Base-by-base conservation (phyloP, 176 grass and related monocot genomes). In the Guadua angustifolia region DNA sequence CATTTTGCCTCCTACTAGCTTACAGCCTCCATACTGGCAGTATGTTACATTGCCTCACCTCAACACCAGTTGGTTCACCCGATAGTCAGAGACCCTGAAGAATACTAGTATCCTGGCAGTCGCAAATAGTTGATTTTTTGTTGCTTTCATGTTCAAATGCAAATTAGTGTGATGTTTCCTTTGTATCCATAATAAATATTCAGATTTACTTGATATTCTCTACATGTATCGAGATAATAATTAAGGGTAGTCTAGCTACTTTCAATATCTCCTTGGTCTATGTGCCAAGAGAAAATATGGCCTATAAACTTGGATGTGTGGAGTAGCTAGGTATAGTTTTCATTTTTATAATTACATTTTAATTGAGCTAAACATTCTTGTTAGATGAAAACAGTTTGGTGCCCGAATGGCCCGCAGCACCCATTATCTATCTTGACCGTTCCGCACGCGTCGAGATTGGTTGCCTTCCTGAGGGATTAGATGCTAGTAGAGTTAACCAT, bases 41-140 rank as follows among this genome's bases (percentile, higher is more conserved):
- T 36, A 36, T 47, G 17, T 61, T 73, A 50, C 40, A 47, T 83
- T 73, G 26, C 68, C 80, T 83, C 21, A 7, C 47, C 29, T 17
- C 2, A 24, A 38, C 35, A 40, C 81, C 11, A 65, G 43, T 17
- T 55, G 58, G n/a, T 38, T 11, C 44, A 39, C 7, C 11, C 11
- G 32, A 75, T 74, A 55, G 44, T 66, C 13, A 0, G 14, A 84
- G 71, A 63, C 4, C 44, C 21, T 66, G 32, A 39, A 55, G 40
- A 21, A 56, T 22, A 7, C 15, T 57, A 55, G 32, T 40, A 57
- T 73, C 15, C 26, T 73, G 26, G 16, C 71, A 52, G 16, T 52
- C 1, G 1, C 46, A 32, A 71, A 73, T 33, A 19, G 46, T 52
- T 52, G 46, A 52, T 52, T 36, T 24, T 49, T 73, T 73, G 25